phyloP scores from a whole-genome alignment of 2,329 filamentous ascomycete species.

The Alternaria sp. region DNA sequence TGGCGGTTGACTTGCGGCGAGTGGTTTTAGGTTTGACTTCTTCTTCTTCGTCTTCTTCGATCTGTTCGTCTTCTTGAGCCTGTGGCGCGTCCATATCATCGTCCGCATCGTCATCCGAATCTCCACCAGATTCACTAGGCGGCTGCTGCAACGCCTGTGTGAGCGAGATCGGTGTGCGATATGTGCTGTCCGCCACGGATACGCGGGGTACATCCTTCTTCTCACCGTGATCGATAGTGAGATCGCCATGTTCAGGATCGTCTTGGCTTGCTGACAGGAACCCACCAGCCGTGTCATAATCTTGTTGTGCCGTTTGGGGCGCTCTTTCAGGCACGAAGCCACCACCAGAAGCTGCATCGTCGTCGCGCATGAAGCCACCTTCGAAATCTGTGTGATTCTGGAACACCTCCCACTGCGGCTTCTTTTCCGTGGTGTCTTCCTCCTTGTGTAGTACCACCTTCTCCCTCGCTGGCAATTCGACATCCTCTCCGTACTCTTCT shows the following conservation, averaged over 20 bases:
- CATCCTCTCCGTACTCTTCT: constrained; percentile 44
- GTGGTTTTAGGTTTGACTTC: constrained; percentile 10
- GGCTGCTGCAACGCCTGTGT: constrained; percentile 40
- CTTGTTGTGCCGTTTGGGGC: not conserved
- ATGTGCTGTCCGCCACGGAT: constrained; percentile 18
- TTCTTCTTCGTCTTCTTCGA: constrained; percentile 47
- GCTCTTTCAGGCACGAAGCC: constrained; percentile 29
- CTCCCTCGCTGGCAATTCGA: constrained; percentile 72
- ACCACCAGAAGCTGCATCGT: constrained; percentile 18
- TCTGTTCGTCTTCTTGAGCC: constrained; percentile 56
- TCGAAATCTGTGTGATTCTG: constrained; percentile 47
- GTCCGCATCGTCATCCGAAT: not conserved
- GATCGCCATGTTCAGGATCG: constrained; percentile 40
- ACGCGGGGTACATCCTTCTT: constrained; percentile 10
- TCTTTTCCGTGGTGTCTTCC: constrained; percentile 66
- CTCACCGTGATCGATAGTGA: constrained; percentile 47
- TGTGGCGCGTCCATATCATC: constrained; percentile 8
- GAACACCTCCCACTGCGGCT: constrained; percentile 51
- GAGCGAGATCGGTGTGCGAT: constrained; percentile 49
- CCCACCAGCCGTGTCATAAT: constrained; percentile 45
- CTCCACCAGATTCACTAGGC: constrained; percentile 4
- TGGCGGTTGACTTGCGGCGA: constrained; percentile 21
- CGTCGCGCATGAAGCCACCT: constrained; percentile 54
- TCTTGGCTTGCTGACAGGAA: constrained; percentile 52
- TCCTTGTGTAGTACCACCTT: constrained; percentile 46